Conservation (phyloP, 371 early-diverging fungal genomes). For the Vavraia culicis region DNA sequence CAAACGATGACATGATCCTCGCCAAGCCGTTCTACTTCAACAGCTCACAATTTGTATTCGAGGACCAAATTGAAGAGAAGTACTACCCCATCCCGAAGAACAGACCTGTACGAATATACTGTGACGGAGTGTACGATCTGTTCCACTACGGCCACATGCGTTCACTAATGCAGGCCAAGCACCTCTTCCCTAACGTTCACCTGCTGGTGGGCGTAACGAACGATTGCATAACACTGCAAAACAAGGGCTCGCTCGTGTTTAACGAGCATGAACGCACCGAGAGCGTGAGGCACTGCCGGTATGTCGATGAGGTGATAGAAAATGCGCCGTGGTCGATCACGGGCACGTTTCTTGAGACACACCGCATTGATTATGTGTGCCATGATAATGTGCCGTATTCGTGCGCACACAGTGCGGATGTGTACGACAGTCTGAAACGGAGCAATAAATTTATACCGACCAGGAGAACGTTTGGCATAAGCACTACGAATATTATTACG, state of each 20-base stretch:
- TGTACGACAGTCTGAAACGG: constrained; percentile 71
- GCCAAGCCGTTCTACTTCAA: no score
- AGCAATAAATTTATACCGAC: constrained; percentile 67
- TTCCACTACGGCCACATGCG: constrained; percentile 82
- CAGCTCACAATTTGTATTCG: no score
- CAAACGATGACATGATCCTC: no score
- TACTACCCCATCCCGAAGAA: constrained; percentile 22
- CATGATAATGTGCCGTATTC: constrained; percentile 81
- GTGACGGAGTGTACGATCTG: constrained; percentile 79
- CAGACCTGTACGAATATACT: constrained; percentile 51
- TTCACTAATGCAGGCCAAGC: constrained; percentile 63
- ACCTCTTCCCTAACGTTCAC: constrained; percentile 64
- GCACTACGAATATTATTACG: constrained; percentile 74
- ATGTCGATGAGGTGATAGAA: constrained; percentile 70
- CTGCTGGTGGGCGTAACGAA: constrained; percentile 83
- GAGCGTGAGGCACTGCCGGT: constrained; percentile 73
- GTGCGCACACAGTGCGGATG: constrained; percentile 52
- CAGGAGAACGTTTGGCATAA: constrained; percentile 68
- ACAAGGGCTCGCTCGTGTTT: constrained; percentile 84
- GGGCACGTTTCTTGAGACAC: constrained; percentile 60
- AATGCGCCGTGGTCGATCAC: constrained; percentile 73
- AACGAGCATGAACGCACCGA: constrained; percentile 71
- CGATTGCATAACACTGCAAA: constrained; percentile 59
- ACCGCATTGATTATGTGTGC: constrained; percentile 79
- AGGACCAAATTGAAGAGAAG: not conserved